These are phyloP conservation scores for Neofusicoccum kwambonambiense DNA, from an alignment of 2,329 filamentous ascomycete genomes.

Conservation along the genomic window DNA sequence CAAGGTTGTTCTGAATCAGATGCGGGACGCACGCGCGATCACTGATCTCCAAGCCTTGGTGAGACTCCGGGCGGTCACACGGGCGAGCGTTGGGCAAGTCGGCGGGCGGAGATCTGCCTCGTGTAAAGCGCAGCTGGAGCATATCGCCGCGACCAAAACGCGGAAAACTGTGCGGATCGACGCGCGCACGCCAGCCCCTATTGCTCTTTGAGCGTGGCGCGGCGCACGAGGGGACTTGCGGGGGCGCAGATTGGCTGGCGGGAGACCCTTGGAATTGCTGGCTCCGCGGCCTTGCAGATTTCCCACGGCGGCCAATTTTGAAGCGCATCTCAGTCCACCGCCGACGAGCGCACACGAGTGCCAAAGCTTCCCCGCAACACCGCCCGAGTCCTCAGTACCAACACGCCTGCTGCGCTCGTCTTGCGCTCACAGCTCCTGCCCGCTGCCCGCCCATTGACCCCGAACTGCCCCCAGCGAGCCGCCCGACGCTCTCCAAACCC, in stretches of 20 bases:
- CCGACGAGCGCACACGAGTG: slow-evolving; percentile 3
- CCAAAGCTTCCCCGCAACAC: slow-evolving; percentile 19
- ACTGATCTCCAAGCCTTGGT: not conserved
- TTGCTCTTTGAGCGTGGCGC: slow-evolving; percentile 2
- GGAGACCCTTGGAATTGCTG: not conserved
- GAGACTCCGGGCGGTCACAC: slow-evolving; percentile 6
- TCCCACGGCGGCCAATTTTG: slow-evolving; percentile 15
- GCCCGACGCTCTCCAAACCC: not conserved
- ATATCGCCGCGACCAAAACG: slow-evolving; percentile 6
- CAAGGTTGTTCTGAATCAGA: not conserved
- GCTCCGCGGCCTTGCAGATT: slow-evolving; percentile 16
- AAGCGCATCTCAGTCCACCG: slow-evolving; percentile 17
- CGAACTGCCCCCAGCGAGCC: not conserved
- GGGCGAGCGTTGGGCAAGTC: not conserved
- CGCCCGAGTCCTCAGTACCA: not conserved
- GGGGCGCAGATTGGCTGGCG: not conserved
- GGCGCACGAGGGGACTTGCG: not conserved
- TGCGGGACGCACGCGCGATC: not conserved
- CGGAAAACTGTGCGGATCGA: slow-evolving; percentile 15
- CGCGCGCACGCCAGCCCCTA: slow-evolving; percentile 10
- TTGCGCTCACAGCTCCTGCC: not conserved
- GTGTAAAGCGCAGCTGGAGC: slow-evolving; percentile 2
- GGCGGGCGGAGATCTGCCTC: slow-evolving; percentile 9
- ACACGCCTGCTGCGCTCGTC: not conserved
- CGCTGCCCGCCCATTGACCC: slow-evolving; percentile 4